Percentiles rank a stretch among this genome's conserved stretches.
phyloP scores from a whole-genome alignment of 306 rosid species.

The Aeschynomene evenia region DNA sequence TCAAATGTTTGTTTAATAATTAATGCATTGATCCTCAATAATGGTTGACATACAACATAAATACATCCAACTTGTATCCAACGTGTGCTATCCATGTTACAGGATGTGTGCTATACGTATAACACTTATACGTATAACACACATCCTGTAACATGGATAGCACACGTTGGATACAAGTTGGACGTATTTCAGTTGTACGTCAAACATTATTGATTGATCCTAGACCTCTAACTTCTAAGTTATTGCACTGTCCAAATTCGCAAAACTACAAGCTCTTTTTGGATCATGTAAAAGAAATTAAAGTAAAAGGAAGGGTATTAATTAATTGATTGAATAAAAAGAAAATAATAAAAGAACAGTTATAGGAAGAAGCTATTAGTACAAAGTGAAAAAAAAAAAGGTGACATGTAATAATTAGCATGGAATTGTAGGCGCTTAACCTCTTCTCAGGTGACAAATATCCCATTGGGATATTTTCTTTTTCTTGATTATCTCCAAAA shows the following conservation, averaged over 20 bases:
- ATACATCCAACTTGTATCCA: no score
- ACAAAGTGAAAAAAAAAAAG: constrained; percentile 4
- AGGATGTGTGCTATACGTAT: no score
- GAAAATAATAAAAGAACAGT: constrained; percentile 16
- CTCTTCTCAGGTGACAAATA: constrained; percentile 16
- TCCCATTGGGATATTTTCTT: not conserved
- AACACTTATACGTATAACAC: no score
- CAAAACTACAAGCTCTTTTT: not conserved
- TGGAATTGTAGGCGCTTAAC: constrained; percentile 23
- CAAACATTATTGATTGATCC: no score
- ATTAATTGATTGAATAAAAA: not conserved
- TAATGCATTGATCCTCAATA: no score
- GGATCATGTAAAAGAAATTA: not conserved
- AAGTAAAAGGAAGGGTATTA: constrained; percentile 12
- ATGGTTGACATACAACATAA: no score
- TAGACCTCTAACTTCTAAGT: constrained; percentile 24
- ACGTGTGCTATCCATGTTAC: no score
- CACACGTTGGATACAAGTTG: no score
- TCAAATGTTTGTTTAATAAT: not conserved
- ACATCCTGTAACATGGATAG: no score
- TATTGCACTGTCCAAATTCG: not conserved
- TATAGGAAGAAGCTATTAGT: not conserved
- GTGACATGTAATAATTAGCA: constrained; percentile 3
- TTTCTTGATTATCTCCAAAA: not conserved
- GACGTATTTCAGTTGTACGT: no score